Conservation (phyloP, 116 monocot genomes). For the Phalaenopsis hybrid region DNA sequence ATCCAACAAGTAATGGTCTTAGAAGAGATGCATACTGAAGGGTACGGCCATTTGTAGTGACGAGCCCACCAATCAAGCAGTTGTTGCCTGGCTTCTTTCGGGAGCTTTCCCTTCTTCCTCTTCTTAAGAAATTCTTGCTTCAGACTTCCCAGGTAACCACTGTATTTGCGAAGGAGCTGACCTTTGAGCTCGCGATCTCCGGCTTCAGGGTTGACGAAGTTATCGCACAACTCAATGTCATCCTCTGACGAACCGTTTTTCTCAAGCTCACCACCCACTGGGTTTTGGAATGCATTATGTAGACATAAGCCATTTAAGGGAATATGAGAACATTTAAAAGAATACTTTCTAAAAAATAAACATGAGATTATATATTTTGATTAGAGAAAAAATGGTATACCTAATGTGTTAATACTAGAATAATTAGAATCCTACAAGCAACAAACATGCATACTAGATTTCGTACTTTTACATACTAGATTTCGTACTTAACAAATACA, state of each 20-base stretch:
- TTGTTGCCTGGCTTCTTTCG: constrained; percentile 55
- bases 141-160: constrained; percentile 51
- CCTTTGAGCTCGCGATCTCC: constrained; percentile 53
- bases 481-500: no score
- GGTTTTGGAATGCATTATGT: background rate
- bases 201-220: constrained; percentile 55
- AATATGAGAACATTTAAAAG: no score
- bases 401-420: no score
- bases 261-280: constrained; percentile 22
- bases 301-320: background rate
- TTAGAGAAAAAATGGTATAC: no score
- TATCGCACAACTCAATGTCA: constrained; percentile 30
- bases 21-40: constrained; percentile 31
- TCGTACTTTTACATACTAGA: no score
- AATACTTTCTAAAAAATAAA: no score
- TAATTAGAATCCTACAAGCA: no score
- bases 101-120: constrained; percentile 64
- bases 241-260: constrained; percentile 49
- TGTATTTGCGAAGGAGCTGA: constrained; percentile 54
- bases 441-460: no score
- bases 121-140: constrained; percentile 65
- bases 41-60: constrained; percentile 69
- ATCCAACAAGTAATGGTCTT: background rate
- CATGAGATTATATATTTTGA: no score
- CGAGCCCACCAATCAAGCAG: constrained; percentile 60